Evolutionary conservation across 2,329 filamentous ascomycete species (phyloP), one percentile per base, ranked within the genome.

Genomic region (Waltergamsia citrina): DNA sequence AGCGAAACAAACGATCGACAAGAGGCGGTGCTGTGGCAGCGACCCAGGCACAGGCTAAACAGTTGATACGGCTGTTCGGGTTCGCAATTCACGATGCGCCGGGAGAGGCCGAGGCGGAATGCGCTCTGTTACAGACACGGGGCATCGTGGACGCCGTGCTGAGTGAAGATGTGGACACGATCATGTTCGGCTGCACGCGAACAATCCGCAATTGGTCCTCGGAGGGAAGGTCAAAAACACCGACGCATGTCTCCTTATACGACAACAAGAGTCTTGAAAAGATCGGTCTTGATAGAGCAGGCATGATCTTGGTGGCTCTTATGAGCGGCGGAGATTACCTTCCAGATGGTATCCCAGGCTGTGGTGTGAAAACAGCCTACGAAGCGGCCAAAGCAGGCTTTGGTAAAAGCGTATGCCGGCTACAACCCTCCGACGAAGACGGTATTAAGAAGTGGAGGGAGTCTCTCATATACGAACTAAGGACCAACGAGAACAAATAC

Each of bases 251-350:
- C 34, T 85, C 81, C 28, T 63, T 93, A 31, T 93, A 94, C 52
- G 56, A 68, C 9, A 64, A 71, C 24, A 72, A 78, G 32, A 43
- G 51, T 10, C 49, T 62, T n/a, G 46, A 61, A 36, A 37, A 63
- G 2, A 65, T 71, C 2, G 81, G 81, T 0, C 63, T 96, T 29
- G 85, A 88, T 48, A 69, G 82, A 15, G 79, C 92, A 41, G 90
- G 87, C 1, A 94, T 98, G 88, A 81, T 96, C 16, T 62, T 98
- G 10, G 82, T 96, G 15, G 92, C 92, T 1, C 63, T 98, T 41
- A 87, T 98, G 73, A 95, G 88, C 45, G 92, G 92, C 6, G 92
- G 92, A 6, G 92, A 98, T 56, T 98, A 98, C 47, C 67, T 90
- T 1, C 85, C 88, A 0, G 84, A 86, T 36, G 92, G 92, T 0